Conservation (phyloP, 2,329 filamentous ascomycete species). For the Aureobasidium sp. region DNA sequence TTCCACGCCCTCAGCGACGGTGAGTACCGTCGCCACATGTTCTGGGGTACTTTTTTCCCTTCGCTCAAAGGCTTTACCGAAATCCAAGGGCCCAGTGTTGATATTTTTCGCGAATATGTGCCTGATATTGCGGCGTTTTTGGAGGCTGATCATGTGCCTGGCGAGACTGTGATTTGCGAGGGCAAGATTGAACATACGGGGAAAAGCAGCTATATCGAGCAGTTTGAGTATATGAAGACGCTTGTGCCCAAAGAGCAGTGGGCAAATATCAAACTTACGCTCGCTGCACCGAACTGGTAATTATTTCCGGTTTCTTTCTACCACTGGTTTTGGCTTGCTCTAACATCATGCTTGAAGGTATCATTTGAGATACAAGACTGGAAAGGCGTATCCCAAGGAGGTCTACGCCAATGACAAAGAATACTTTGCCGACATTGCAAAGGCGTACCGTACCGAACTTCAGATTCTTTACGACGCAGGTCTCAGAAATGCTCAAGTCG, state of each 20-base stretch:
- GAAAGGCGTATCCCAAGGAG: conserved; percentile 39
- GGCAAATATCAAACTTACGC: conserved; percentile 52
- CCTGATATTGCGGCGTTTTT: conserved; percentile 55
- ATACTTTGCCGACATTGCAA: conserved; percentile 42
- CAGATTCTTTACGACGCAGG: conserved; percentile 41
- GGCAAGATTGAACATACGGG: conserved; percentile 53
- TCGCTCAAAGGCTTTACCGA: conserved; percentile 49
- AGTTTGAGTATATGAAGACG: conserved; percentile 54
- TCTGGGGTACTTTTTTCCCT: conserved; percentile 52
- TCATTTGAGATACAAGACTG: conserved; percentile 57
- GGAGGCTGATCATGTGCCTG: conserved; percentile 50
- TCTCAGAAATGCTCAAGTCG: conserved; percentile 43
- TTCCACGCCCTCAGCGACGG: conserved; percentile 58
- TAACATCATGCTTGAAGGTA: conserved; percentile 39
- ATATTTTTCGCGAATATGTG: conserved; percentile 49
- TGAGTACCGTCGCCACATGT: conserved; percentile 52
- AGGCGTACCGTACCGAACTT: conserved; percentile 41
- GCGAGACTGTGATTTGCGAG: conserved; percentile 50
- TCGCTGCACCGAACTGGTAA: conserved; percentile 27
- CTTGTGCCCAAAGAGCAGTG: conserved; percentile 54
- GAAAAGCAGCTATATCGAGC: conserved; percentile 48
- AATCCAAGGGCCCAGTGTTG: conserved; percentile 40
- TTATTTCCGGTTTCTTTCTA: background rate
- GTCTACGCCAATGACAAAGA: conserved; percentile 41
- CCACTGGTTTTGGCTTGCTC: no score